Conservation (phyloP, 306 rosid species). For the Sesbania bispinosa region DNA sequence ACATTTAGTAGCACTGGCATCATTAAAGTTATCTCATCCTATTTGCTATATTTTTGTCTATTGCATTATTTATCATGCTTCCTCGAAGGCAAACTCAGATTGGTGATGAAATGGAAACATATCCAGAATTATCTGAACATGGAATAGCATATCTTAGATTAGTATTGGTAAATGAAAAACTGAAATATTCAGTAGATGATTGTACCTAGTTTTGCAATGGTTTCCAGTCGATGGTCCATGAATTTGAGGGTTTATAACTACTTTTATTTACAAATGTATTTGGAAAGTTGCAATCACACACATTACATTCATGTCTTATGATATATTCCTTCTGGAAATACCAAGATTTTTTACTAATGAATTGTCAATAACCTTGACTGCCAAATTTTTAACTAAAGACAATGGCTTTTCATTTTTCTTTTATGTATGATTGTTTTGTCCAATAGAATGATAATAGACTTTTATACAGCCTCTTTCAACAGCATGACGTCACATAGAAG, state of each 20-base stretch:
- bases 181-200: background rate
- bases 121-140: background rate
- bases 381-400: background rate
- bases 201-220: background rate
- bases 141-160: background rate
- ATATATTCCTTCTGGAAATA: too few species aligned
- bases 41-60: background rate
- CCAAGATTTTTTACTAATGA: too few species aligned
- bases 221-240: background rate
- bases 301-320: background rate
- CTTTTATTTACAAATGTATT: background rate
- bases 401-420: background rate
- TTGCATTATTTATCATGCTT: background rate
- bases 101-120: background rate
- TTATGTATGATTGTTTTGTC: background rate
- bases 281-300: background rate
- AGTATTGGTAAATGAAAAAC: background rate
- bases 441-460: background rate
- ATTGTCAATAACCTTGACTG: background rate
- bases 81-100: constrained; percentile 1
- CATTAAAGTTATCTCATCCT: background rate
- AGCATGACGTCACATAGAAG: background rate
- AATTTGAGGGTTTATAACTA: too few species aligned
- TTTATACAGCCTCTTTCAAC: background rate
- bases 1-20: background rate